Evolutionary conservation across 169 alveolate species (phyloP).

Genomic region (Cardiosporidium cionae): DNA sequence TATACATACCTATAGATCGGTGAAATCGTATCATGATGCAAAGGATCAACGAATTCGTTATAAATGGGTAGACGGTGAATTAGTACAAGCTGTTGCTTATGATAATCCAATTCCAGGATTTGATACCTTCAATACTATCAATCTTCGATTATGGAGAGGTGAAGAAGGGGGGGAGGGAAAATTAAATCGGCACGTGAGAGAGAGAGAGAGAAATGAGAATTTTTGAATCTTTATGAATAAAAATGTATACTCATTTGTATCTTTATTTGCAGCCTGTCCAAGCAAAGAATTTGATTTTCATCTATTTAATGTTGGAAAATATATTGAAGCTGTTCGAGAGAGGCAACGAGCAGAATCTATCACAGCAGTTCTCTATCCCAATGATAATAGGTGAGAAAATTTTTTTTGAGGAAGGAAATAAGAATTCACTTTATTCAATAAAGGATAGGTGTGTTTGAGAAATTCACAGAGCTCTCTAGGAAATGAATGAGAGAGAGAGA

Average conservation of each 20-base stretch:
- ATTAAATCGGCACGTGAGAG: too few relatives aligned
- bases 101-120: slow-evolving; percentile 94
- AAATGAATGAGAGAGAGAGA: too few relatives aligned
- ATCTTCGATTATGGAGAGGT: slow-evolving; percentile 86
- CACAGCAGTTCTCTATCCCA: slow-evolving; percentile 90
- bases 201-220: not conserved
- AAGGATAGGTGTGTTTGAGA: not conserved
- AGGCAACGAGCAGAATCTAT: slow-evolving; percentile 85
- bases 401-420: not conserved
- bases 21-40: slow-evolving; percentile 13
- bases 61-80: slow-evolving; percentile 86
- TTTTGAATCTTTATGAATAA: not conserved
- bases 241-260: not conserved
- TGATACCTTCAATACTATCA: slow-evolving; percentile 85
- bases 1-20: too few relatives aligned
- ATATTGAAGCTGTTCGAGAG: slow-evolving; percentile 74
- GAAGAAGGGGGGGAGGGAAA: slow-evolving; percentile 37
- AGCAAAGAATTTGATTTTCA: slow-evolving; percentile 82
- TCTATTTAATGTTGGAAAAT: slow-evolving; percentile 81
- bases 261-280: too few relatives aligned
- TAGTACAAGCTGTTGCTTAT: slow-evolving; percentile 88
- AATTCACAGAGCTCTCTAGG: not conserved
- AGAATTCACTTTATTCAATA: not conserved
- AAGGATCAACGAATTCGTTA: slow-evolving; percentile 9
- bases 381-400: slow-evolving; percentile 74